Base-by-base conservation (phyloP, 1,284 basidiomycete species). In the Ustilago trichophora region DNA sequence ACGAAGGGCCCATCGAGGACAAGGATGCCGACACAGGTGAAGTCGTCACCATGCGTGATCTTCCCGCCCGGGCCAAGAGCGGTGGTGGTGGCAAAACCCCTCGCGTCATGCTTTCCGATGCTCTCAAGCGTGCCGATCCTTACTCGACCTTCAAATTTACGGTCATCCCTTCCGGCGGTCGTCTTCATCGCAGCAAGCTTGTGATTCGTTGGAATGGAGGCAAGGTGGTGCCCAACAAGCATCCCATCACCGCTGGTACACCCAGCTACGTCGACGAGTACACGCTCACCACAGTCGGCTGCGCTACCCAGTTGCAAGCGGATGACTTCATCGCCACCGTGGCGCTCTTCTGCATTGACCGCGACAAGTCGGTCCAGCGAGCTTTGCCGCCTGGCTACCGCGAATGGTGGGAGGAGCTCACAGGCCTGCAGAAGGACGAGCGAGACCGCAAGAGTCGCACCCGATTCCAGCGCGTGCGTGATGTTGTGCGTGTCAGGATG, bases 321-420 rank as follows among this genome's bases (percentile, higher is more conserved):
- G 92, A 94, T 77, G 90, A 98, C 75, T 97, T 93, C 75, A 87
- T 96, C 47, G 87, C 95, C 2, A 91, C 91, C 3, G 83, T 95
- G 22, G 93, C 92, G 0, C 84, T 98, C 25, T 87, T 18, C 83
- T 96, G 45, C 47, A 66, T 78, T 33, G 76, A 77, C 21, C 73
- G 76, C 18, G 78, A 78, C 46, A 73, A 78, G 26, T 74, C 79
- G 7, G 66, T 74, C 2, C 75, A 82, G 57, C 77, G 82, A 16
- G 72, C 75, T 24, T 85, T 98, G 19, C 92, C 93, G 15, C 85
- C 89, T 0, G 86, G 87, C 10, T 96, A 90, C 80, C 87, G 93
- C 54, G 91, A 93, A 76, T 84, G 98, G 32, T 99, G 96, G 96
- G 90, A 93, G 56, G 92, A 97, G 82, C 84, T 98, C 19, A 92